Conservation (phyloP, 1,284 basidiomycete genomes). For the Malassezia vespertilionis region DNA sequence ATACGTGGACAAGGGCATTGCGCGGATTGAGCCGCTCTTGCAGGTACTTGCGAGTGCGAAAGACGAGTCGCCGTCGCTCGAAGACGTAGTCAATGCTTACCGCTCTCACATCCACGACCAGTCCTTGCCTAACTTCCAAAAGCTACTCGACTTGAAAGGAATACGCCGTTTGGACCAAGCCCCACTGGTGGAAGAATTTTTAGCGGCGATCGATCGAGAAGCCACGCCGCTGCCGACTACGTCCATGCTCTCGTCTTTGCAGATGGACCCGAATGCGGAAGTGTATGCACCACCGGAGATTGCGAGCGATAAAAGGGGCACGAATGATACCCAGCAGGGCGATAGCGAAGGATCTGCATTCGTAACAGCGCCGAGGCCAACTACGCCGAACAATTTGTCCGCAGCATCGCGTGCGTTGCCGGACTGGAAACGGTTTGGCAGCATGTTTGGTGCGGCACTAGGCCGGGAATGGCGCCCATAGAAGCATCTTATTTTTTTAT, state of each 20-base stretch:
- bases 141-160: constrained; percentile 80
- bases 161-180: constrained; percentile 13
- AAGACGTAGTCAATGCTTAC: constrained; percentile 30
- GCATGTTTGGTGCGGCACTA: constrained; percentile 34
- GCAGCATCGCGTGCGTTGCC: constrained; percentile 29
- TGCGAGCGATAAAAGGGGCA: constrained; percentile 16
- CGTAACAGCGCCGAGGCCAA: too few species aligned
- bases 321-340: constrained; percentile 15
- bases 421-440: constrained; percentile 37
- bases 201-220: constrained; percentile 8
- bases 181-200: constrained; percentile 12
- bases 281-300: constrained; percentile 20
- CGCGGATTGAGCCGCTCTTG: constrained; percentile 29
- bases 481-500: too few species aligned
- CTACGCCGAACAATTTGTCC: constrained; percentile 15
- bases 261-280: constrained; percentile 14
- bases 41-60: constrained; percentile 23
- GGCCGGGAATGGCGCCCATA: constrained; percentile 18
- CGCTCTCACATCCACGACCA: constrained; percentile 30
- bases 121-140: constrained; percentile 56
- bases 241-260: constrained; percentile 58
- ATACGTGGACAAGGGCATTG: constrained; percentile 25
- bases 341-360: too few species aligned
- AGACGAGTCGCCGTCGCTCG: constrained; percentile 7
- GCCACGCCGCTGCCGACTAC: constrained; percentile 20